Conservation (phyloP, 805 yeast species). For the Ogataea nitratoaversa region DNA sequence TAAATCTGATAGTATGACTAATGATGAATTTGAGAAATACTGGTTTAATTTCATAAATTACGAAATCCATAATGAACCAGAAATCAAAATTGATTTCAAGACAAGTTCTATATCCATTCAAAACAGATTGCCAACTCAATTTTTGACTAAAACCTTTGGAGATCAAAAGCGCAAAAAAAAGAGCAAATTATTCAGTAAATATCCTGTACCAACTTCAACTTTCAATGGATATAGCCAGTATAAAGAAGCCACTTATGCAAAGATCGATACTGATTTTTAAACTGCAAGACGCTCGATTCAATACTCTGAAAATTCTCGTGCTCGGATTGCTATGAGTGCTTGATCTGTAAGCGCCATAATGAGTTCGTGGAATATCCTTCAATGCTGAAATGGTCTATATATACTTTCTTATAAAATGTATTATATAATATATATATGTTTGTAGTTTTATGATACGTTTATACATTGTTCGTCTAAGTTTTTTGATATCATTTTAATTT, state of each 20-base stretch:
- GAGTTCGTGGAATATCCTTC: too few species aligned
- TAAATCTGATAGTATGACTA: slow-evolving; percentile 38
- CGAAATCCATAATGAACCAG: slow-evolving; percentile 47
- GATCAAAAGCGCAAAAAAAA: slow-evolving; percentile 20
- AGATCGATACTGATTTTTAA: background rate
- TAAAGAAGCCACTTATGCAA: slow-evolving; percentile 1
- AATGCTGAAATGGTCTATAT: too few species aligned
- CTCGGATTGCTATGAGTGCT: too few species aligned
- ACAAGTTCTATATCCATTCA: slow-evolving; percentile 22
- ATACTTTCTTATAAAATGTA: background rate
- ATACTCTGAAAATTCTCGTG: too few species aligned
- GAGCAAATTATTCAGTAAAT: slow-evolving; percentile 56
- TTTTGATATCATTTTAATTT: background rate
- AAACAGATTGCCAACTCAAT: slow-evolving; percentile 17
- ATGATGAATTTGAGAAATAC: slow-evolving; percentile 67
- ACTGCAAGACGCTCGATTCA: background rate
- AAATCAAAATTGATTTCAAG: slow-evolving; percentile 61
- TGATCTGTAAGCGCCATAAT: too few species aligned
- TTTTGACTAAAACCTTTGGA: slow-evolving; percentile 21
- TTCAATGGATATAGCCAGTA: slow-evolving; percentile 12
- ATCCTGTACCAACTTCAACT: slow-evolving; percentile 15
- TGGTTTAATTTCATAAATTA: slow-evolving; percentile 58
- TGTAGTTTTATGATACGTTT: background rate
- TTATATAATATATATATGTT: background rate
- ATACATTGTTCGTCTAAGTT: background rate